These are phyloP conservation scores for Solanum ossicruentum DNA, from an alignment of 257 asterid species.

Conservation along the genomic window DNA sequence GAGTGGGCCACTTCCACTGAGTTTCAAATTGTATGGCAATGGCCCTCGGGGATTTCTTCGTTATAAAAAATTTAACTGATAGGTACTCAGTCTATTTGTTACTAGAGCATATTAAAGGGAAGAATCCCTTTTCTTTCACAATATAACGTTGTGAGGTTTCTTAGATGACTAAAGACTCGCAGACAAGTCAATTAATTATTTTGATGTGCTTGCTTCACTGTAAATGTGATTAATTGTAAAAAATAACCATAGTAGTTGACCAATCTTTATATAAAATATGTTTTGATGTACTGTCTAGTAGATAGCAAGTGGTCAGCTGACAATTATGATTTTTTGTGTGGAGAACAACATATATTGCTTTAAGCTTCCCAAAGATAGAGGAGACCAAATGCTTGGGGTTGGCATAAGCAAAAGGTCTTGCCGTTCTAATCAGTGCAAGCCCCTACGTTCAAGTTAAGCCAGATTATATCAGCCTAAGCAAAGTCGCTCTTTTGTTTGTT, in stretches of 20 bases:
- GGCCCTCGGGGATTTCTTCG: background rate
- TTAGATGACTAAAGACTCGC: background rate
- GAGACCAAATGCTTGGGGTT: background rate
- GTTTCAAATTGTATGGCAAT: background rate
- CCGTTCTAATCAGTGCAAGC: background rate
- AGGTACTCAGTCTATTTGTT: background rate
- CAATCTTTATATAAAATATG: background rate
- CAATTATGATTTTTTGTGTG: background rate
- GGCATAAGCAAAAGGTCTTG: background rate
- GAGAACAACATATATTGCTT: background rate
- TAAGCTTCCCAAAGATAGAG: background rate
- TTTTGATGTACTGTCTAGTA: background rate
- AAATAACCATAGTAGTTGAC: background rate
- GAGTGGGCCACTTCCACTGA: background rate
- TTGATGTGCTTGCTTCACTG: background rate
- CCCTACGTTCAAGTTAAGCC: background rate
- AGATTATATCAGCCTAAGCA: background rate
- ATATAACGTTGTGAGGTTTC: background rate
- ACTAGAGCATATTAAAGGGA: background rate
- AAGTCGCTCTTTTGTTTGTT: background rate
- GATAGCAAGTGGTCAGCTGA: background rate
- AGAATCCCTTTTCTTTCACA: background rate
- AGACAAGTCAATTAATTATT: background rate
- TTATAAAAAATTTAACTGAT: background rate
- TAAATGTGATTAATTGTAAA: background rate